Evolutionary conservation across 306 rosid genomes (phyloP).

Genomic region (Lathyrus sativus): DNA sequence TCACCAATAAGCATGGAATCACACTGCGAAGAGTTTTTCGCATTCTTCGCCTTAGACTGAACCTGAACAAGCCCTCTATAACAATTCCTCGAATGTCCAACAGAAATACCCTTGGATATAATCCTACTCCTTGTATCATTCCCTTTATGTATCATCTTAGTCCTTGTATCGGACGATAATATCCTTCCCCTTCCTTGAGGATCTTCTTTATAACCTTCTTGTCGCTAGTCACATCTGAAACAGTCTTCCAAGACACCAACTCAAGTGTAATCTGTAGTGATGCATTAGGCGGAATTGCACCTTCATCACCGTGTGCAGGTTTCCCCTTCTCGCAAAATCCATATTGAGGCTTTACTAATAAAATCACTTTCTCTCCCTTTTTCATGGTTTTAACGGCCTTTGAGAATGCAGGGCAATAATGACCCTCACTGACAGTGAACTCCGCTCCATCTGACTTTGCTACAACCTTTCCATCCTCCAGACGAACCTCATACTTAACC

Average conservation of each 20-base stretch:
- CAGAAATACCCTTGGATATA: too few species aligned
- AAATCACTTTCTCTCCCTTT: conserved; percentile 77
- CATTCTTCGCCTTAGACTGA: too few species aligned
- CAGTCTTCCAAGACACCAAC: conserved; percentile 91
- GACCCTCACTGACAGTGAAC: conserved; percentile 76
- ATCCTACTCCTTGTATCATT: too few species aligned
- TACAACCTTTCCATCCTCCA: conserved; percentile 68
- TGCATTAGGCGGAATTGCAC: conserved; percentile 81
- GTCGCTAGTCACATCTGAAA: conserved; percentile 82
- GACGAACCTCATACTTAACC: conserved; percentile 73
- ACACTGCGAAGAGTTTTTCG: too few species aligned
- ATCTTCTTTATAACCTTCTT: conserved; percentile 85
- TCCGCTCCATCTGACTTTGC: conserved; percentile 72
- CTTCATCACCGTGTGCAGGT: conserved; percentile 62
- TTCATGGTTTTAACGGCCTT: conserved; percentile 95
- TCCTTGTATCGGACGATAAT: conserved; percentile 86
- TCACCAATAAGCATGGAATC: too few species aligned
- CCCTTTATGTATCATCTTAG: too few species aligned
- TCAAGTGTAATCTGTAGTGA: conserved; percentile 70
- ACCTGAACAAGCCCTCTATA: too few species aligned
- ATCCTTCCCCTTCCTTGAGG: conserved; percentile 86
- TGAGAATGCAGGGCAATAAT: conserved; percentile 79
- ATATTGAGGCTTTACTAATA: conserved; percentile 85
- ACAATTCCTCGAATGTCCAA: too few species aligned
- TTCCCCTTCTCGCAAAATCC: conserved; percentile 87